Evolutionary conservation across 2,329 filamentous ascomycete genomes (phyloP), one percentile per base, ranked within the genome.

Genomic region (Fusarium graminum): DNA sequence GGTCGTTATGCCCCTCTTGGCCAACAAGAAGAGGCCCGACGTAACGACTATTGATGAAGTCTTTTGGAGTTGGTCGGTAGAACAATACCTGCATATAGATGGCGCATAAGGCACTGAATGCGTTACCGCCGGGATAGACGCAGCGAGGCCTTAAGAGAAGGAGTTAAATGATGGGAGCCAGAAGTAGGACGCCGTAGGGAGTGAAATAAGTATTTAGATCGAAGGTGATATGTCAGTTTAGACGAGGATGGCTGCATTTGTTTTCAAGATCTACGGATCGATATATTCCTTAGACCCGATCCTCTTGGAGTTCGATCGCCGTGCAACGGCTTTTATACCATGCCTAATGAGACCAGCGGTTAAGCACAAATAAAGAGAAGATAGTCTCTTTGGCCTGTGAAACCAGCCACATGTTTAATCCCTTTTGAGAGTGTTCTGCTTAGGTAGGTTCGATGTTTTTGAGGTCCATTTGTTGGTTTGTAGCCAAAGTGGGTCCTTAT

Each of bases 1-100:
- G 79, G 78, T n/a, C 77, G 77, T 36, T 81, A 81, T 69, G 73
- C 79, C 39, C 80, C 80, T 6, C 65, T 82, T 41, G 79, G 78
- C 19, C 80, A 82, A 58, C 75, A 77, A 51, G 79, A 81, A 51
- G 77, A 81, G n/a, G 70, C 63, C 30, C 68, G 65, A 42, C 74
- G 73, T 45, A 67, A 68, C 52, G 66, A 69, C 50, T 65, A 70
- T 44, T 70, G 63, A 75, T 65, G 62, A 54, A 45, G 52, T 59
- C 43, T 52, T 62, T 63, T 64, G 61, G 40, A 67, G 59, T 70
- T 68, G 49, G 58, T 69, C 52, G 59, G 70, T 73, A 74, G 66
- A 63, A 59, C 46, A 68, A 52, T 72, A 63, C 73, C 74, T 78
- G 76, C 77, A 78, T 79, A 79, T 79, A 80, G 76, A 80, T 72